Evolutionary conservation across 2,329 filamentous ascomycete species (phyloP).

Genomic region (Aphanocladium album): DNA sequence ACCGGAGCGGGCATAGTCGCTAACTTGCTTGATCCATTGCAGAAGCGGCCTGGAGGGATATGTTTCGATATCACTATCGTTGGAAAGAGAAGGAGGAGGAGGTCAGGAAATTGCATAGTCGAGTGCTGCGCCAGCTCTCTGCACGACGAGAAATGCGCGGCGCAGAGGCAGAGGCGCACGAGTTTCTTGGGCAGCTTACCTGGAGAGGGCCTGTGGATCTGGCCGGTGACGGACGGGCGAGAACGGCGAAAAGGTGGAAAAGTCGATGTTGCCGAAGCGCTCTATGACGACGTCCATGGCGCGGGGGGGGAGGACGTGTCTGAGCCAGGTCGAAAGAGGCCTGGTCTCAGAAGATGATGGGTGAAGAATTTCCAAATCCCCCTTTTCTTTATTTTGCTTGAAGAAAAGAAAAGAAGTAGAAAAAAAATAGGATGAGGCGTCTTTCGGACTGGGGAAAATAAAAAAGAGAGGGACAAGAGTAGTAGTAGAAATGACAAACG

Average conservation of each 20-base stretch:
- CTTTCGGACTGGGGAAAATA: too few species aligned
- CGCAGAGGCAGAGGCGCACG: neutral
- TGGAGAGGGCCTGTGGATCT: conserved; percentile 14
- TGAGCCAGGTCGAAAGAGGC: conserved; percentile 1
- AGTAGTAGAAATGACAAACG: neutral
- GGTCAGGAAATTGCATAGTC: neutral
- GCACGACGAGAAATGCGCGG: neutral
- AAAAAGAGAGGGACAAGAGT: neutral
- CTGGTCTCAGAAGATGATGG: too few species aligned
- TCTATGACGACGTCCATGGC: conserved; percentile 28
- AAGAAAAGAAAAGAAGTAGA: too few species aligned
- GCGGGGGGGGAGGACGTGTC: neutral
- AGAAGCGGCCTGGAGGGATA: conserved; percentile 8
- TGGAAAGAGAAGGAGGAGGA: neutral
- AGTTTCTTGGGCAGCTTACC: neutral
- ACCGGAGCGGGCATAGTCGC: conserved; percentile 36
- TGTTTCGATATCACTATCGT: conserved; percentile 1
- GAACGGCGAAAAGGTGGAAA: conserved; percentile 23
- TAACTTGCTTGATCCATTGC: conserved; percentile 35
- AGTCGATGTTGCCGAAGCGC: conserved; percentile 26
- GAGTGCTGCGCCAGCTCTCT: neutral
- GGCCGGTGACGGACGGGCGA: conserved; percentile 14
- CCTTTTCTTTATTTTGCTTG: too few species aligned
- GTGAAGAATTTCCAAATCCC: too few species aligned
- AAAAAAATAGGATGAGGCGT: too few species aligned